Evolutionary conservation across 73 alveolate species (phyloP), one percentile per base, ranked within the genome.

Genomic region (Symbiodinium pilosum): DNA sequence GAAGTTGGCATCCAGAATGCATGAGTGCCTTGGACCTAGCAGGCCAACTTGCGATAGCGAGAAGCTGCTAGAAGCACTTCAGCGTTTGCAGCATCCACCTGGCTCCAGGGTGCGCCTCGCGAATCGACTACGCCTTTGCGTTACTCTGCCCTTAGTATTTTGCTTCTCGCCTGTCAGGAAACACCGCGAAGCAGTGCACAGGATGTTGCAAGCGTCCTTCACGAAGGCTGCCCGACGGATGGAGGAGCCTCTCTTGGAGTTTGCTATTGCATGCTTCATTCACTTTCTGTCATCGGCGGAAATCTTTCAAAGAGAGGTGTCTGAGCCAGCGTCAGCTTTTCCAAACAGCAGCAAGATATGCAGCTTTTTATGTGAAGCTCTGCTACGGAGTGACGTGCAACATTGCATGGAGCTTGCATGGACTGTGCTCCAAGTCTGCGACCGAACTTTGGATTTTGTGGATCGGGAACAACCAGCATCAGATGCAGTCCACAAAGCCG

Each of bases 331-430:
- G 14, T 73, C 85, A 34, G 11, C 85, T 36, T 73, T 73, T 8
- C 85, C 41, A 73, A n/a, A 36, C 32, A 73, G 85, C 85, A 73
- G 85, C 85, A 73, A 32, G 85, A n/a, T 73, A 43, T 73, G 85
- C 85, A 7, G 30, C 85, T 32, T 73, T 30, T 34, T 73, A 43
- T 73, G 85, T 30, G 85, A 73, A 34, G 85, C 85, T 36, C 85
- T 73, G 9, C 85, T 73, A 24, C 85, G 85, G 21, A n/a, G 43
- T 8, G 85, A 73, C 21, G 26, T 34, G 85, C 44, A n/a, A 30
- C 85, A 73, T 36, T 34, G 9, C 43, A 73, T 34, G 85, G 85
- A 73, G 85, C 28, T 73, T 18, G 85, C 85, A 0, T 73, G 44
- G 44, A 36, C 43, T 16, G 43, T 36, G 20, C 42, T 73, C 12